Conservation (phyloP, 106 monocot genomes). For the Dioscorea alata region DNA sequence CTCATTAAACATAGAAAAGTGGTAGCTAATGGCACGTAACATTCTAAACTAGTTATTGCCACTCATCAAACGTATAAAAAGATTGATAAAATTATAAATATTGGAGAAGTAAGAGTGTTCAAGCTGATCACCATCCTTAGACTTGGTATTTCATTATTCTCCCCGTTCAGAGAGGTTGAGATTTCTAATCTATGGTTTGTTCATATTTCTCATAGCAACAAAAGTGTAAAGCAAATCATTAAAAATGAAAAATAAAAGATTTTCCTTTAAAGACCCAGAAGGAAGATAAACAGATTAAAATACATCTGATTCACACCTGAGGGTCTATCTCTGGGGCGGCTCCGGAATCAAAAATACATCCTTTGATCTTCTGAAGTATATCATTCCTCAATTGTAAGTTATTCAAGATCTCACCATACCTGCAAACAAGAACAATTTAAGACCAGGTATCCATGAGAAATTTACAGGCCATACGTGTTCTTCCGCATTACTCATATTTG, state of each 20-base stretch:
- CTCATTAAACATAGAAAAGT: too few species aligned
- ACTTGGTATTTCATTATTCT: too few species aligned
- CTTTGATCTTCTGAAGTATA: conserved; percentile 69
- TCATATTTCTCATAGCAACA: background rate
- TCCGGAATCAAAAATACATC: conserved; percentile 92
- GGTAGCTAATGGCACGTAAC: too few species aligned
- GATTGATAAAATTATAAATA: too few species aligned
- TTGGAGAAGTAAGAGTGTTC: too few species aligned
- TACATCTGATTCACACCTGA: conserved; percentile 36
- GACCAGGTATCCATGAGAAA: too few species aligned
- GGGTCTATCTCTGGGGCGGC: conserved; percentile 71
- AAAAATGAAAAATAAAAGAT: background rate
- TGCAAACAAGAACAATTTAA: conserved; percentile 20
- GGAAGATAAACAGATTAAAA: background rate
- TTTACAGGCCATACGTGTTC: too few species aligned
- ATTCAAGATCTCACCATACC: conserved; percentile 81
- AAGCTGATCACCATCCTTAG: too few species aligned
- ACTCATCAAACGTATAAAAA: too few species aligned
- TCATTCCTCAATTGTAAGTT: conserved; percentile 58
- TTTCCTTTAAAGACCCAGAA: background rate
- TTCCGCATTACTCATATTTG: background rate
- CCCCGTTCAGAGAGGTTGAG: too few species aligned
- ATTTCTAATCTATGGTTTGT: background rate
- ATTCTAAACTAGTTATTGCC: too few species aligned
- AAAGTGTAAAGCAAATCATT: background rate